Evolutionary conservation across 1,284 basidiomycete genomes (phyloP).

Genomic region (Thelephora terrestris): DNA sequence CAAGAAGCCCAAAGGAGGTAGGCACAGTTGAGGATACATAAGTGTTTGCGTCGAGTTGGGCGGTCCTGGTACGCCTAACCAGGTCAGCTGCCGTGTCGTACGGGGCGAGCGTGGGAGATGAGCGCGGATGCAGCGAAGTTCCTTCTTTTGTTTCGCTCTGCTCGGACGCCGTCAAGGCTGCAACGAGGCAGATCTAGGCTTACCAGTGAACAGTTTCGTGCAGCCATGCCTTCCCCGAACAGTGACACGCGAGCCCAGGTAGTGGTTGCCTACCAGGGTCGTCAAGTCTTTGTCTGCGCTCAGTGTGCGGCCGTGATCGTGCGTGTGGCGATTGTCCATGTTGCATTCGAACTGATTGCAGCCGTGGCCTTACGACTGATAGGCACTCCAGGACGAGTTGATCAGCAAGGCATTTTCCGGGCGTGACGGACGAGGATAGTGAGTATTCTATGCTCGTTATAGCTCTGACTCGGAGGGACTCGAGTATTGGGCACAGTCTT

Average conservation of each 20-base stretch:
- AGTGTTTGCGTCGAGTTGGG: too few relatives aligned
- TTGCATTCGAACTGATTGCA: background rate
- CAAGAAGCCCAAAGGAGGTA: too few relatives aligned
- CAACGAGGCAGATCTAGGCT: too few relatives aligned
- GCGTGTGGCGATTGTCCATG: constrained; percentile 16
- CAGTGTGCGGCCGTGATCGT: constrained; percentile 61
- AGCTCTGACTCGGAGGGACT: constrained; percentile 1
- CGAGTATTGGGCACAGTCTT: constrained; percentile 34
- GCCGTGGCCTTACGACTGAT: background rate
- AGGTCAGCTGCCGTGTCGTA: too few relatives aligned
- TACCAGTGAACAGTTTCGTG: background rate
- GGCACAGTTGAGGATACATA: too few relatives aligned
- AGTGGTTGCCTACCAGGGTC: constrained; percentile 43
- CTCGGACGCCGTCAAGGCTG: too few relatives aligned
- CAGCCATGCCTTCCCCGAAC: constrained; percentile 14
- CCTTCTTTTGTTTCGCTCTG: too few relatives aligned
- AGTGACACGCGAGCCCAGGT: constrained; percentile 42
- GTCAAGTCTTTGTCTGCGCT: constrained; percentile 52
- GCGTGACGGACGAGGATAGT: constrained; percentile 76
- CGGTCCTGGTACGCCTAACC: too few relatives aligned
- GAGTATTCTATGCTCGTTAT: constrained; percentile 22
- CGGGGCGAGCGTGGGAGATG: too few relatives aligned
- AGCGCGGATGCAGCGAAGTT: too few relatives aligned
- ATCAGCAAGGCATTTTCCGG: constrained; percentile 83
- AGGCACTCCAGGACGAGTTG: constrained; percentile 79